Percentiles rank a stretch among this genome's conserved stretches.
These are phyloP conservation scores for Bretziella fagacearum DNA, from an alignment of 2,329 filamentous ascomycete species.

Conservation along the genomic window DNA sequence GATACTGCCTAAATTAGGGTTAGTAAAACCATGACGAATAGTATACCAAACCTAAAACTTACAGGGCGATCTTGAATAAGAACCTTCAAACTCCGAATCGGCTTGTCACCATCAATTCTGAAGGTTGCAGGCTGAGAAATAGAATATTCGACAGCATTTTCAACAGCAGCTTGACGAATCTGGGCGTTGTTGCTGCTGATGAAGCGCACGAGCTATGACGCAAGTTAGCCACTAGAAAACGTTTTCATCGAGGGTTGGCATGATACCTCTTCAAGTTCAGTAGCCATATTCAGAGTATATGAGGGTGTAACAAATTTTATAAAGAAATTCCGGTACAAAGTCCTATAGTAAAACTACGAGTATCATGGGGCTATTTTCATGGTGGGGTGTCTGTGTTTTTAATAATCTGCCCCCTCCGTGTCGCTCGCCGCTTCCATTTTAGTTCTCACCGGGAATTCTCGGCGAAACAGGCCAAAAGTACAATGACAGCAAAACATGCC, in stretches of 20 bases:
- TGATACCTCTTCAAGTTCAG: slow-evolving; percentile 57
- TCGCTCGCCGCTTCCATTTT: slow-evolving; percentile 1
- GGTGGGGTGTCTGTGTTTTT: no score
- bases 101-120: slow-evolving; percentile 61
- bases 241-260: background rate
- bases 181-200: slow-evolving; percentile 83
- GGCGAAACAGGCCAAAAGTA: slow-evolving; percentile 7
- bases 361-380: no score
- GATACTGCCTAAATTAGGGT: slow-evolving; percentile 51
- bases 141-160: slow-evolving; percentile 75
- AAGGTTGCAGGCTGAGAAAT: slow-evolving; percentile 60
- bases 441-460: background rate
- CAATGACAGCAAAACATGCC: background rate
- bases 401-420: background rate
- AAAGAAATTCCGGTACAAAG: no score
- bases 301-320: background rate
- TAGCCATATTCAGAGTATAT: slow-evolving; percentile 40
- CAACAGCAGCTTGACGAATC: slow-evolving; percentile 68
- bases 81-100: slow-evolving; percentile 75
- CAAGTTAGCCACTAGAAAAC: slow-evolving; percentile 11
- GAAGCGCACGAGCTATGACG: slow-evolving; percentile 66
- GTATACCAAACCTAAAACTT: slow-evolving; percentile 20
- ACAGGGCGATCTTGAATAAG: slow-evolving; percentile 71
- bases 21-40: background rate
- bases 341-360: no score